Evolutionary conservation across 371 early-diverging fungal species (phyloP).

Genomic region (Mortierella sp.): DNA sequence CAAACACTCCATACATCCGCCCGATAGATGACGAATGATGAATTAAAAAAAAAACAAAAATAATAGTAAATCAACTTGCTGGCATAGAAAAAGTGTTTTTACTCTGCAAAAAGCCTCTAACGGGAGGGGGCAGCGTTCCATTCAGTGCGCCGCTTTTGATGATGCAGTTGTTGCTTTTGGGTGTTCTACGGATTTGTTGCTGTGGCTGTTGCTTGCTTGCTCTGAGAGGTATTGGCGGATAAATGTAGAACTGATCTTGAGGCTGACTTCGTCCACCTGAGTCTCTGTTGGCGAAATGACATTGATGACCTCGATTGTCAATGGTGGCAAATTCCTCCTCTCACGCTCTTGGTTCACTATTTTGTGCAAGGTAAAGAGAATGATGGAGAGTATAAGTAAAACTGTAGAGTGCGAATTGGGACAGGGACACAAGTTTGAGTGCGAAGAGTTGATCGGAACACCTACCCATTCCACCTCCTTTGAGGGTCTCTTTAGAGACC

Average conservation of each 20-base stretch:
- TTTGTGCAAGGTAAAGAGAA: too few relatives aligned
- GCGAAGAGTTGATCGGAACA: neutral
- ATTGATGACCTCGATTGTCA: constrained; percentile 82
- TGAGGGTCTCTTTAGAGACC: constrained; percentile 89
- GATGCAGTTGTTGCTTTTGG: neutral
- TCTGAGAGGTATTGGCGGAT: constrained; percentile 62
- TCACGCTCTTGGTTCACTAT: constrained; percentile 74
- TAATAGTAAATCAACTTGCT: neutral
- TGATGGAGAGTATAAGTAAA: neutral
- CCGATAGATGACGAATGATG: too few relatives aligned
- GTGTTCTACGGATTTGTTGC: neutral
- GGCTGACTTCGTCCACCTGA: constrained; percentile 61
- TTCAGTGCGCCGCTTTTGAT: neutral
- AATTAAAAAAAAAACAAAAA: neutral
- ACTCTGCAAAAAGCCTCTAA: neutral
- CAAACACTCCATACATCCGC: too few relatives aligned
- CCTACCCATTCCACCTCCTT: constrained; percentile 81
- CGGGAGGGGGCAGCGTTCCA: neutral
- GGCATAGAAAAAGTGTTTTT: neutral
- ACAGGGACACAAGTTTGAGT: neutral
- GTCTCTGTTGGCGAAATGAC: constrained; percentile 72
- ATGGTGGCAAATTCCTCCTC: constrained; percentile 62
- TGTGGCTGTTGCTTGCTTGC: constrained; percentile 8
- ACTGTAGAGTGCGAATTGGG: neutral
- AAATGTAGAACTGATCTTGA: constrained; percentile 82